phyloP scores from a whole-genome alignment of 192 early-diverging fungal species.

The Coemansia sp. region DNA sequence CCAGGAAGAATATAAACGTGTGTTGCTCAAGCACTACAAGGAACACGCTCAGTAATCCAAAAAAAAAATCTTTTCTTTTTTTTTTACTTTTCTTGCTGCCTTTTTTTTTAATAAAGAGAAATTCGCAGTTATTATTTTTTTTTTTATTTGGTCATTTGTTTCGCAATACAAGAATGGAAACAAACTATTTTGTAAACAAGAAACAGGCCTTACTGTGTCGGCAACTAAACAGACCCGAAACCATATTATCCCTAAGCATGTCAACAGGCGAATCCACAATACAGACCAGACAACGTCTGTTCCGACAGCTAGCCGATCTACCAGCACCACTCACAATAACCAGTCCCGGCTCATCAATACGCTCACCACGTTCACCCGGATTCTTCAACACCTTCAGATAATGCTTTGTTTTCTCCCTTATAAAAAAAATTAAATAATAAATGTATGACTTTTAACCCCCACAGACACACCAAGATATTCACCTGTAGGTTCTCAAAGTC shows the following conservation, averaged over 20 bases:
- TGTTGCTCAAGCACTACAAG: slow-evolving; percentile 53
- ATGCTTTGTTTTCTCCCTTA: not conserved
- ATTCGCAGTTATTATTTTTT: not conserved
- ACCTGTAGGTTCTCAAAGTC: slow-evolving; percentile 4
- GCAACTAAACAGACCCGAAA: not conserved
- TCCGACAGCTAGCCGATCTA: slow-evolving; percentile 6
- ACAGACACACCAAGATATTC: slow-evolving; percentile 3
- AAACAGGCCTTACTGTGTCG: not conserved
- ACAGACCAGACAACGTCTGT: slow-evolving; percentile 3
- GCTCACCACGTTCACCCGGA: not conserved
- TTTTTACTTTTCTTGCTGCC: not conserved
- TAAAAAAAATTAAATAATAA: not conserved
- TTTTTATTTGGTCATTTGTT: not conserved
- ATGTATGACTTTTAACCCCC: slow-evolving; percentile 5
- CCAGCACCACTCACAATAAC: not conserved
- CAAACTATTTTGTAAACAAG: slow-evolving; percentile 10
- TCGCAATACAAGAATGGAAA: not conserved
- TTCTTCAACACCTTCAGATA: not conserved
- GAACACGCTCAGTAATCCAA: slow-evolving; percentile 27
- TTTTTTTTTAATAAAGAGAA: not conserved
- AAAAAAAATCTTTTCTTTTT: not conserved
- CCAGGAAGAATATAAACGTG: slow-evolving; percentile 52
- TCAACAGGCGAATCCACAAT: slow-evolving; percentile 5
- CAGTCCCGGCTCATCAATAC: not conserved
- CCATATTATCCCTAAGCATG: slow-evolving; percentile 1